Evolutionary conservation across 106 monocot species (phyloP).

Genomic region (Chionographis japonica): DNA sequence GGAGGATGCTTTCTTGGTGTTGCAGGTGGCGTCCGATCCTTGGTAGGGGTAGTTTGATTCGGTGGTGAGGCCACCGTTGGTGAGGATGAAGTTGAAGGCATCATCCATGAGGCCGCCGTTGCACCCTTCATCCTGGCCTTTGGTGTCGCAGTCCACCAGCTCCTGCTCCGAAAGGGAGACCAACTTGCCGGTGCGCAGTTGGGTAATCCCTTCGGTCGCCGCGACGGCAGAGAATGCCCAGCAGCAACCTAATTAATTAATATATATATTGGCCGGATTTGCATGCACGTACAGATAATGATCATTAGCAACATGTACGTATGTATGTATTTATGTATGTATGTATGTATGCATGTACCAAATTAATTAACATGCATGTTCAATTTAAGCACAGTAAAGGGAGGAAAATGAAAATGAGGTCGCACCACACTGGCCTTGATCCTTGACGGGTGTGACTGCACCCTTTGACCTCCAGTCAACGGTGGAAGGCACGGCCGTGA

Average conservation of each 20-base stretch:
- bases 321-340: too few relatives aligned
- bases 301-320: not conserved
- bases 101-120: slow-evolving; percentile 29
- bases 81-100: slow-evolving; percentile 25
- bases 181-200: slow-evolving; percentile 18
- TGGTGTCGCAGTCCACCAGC: slow-evolving; percentile 17
- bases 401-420: not conserved
- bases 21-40: slow-evolving; percentile 17
- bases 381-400: too few relatives aligned
- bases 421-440: slow-evolving; percentile 60
- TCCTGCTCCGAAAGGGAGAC: slow-evolving; percentile 24
- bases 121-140: slow-evolving; percentile 19
- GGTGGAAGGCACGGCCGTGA: slow-evolving; percentile 26
- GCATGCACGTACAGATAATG: not conserved
- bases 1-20: slow-evolving; percentile 5
- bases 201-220: slow-evolving; percentile 21
- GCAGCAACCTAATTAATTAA: slow-evolving; percentile 20
- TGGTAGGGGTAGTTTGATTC: slow-evolving; percentile 27
- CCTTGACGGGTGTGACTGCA: slow-evolving; percentile 51
- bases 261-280: not conserved
- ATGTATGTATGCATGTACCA: too few relatives aligned
- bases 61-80: slow-evolving; percentile 25
- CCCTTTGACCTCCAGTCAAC: slow-evolving; percentile 74
- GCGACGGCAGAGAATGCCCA: slow-evolving; percentile 27
- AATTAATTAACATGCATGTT: too few relatives aligned